Evolutionary conservation across 306 rosid species (phyloP), one percentile per base, ranked within the genome.

Genomic region (Corylus heterophylla): DNA sequence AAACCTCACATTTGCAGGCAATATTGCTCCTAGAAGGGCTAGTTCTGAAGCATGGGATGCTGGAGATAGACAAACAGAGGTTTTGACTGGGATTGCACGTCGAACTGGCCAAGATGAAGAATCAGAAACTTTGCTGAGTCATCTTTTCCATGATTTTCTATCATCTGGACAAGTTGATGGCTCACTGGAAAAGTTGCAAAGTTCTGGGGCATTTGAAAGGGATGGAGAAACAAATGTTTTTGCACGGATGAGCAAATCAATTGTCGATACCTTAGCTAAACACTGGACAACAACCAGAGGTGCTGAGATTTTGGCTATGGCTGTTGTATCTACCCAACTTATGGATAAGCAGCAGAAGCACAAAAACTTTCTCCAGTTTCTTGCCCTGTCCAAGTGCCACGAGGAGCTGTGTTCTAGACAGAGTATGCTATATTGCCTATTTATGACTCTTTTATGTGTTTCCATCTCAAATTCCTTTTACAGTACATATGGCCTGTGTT

Each of bases 261-360:
- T 92, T 70, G 67, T 92, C 74, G 98, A 95, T 81, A 91, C 98
- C 77, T 89, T 95, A 86, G 98, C 98, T 54, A 95, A 95, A 85
- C 98, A 95, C 81, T 95, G 98, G 98, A 95, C 98, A 74, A 92
- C 97, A 81, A 95, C 95, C 49, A 86, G 97, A 83, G 98, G 97
- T 79, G 98, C 97, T 27, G 98, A 95, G 94, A 89, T 95, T 92
- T 81, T 95, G 90, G 89, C 97, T 54, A 90, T 92, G 98, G 91
- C 96, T 69, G 87, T 88, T 75, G 94, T 95, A 73, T 89, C 92
- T n/a, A 75, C 90, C 85, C 98, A 94, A 82, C 97, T 94, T 77
- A 54, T 85, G 74, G 98, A 94, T 82, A 94, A 94, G 83, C 97
- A 91, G 81, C 94, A 89, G 88, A 94, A 91, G 76, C 98, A 88